A percentile compares a stretch with the other conserved stretches of the same genome.
These are phyloP conservation scores for Candida insectalens DNA, from an alignment of 805 yeast genomes.

Conservation along the genomic window DNA sequence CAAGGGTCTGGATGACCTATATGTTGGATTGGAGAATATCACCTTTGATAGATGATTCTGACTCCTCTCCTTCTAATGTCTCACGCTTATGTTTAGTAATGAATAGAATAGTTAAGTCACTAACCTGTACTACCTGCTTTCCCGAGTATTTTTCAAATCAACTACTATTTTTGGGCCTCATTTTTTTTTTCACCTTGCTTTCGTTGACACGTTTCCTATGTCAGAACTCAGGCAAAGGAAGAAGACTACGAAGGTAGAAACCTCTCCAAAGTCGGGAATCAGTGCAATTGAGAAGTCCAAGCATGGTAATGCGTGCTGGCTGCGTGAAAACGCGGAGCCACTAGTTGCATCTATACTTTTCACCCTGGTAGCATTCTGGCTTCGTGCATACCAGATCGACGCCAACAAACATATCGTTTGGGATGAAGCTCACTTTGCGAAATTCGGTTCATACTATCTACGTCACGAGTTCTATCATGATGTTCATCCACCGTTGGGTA, in stretches of 20 bases:
- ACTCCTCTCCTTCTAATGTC: too few relatives aligned
- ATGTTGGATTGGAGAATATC: conserved; percentile 20
- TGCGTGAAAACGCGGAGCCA: too few relatives aligned
- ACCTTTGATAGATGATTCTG: conserved; percentile 11
- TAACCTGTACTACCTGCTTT: too few relatives aligned
- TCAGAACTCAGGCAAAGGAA: background rate
- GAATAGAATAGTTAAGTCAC: too few relatives aligned
- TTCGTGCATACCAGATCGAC: conserved; percentile 53
- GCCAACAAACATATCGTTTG: conserved; percentile 56
- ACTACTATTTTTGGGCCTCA: too few relatives aligned
- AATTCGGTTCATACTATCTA: conserved; percentile 86
- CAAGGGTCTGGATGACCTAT: conserved; percentile 18
- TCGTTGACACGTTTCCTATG: background rate
- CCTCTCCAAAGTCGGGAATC: too few relatives aligned
- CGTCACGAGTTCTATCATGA: conserved; percentile 88
- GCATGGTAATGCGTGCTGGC: too few relatives aligned
- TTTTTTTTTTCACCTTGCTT: background rate
- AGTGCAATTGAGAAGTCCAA: too few relatives aligned
- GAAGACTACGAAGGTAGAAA: too few relatives aligned
- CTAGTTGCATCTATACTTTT: too few relatives aligned
- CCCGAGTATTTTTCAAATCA: too few relatives aligned
- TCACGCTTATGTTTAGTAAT: background rate
- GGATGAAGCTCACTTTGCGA: conserved; percentile 94
- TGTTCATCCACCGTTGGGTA: conserved; percentile 96
- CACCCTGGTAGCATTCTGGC: conserved; percentile 37